phyloP scores from a whole-genome alignment of 176 grass and related monocot genomes.

The Zoysia pacifica region DNA sequence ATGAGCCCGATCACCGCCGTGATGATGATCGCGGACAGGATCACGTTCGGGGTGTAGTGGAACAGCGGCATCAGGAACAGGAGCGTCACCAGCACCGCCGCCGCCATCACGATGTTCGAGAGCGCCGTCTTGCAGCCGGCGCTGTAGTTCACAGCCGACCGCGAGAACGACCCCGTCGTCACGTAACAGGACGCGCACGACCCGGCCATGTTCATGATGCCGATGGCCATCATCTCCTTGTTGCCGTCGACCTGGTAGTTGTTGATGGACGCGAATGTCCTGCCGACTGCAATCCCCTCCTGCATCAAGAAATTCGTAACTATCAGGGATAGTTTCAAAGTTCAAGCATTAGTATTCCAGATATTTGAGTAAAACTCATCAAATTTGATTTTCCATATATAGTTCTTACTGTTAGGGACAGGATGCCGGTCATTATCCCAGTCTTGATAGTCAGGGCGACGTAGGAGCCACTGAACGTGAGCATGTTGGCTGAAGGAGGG shows the following conservation, averaged over 20 bases:
- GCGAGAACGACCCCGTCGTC: slow-evolving; percentile 93
- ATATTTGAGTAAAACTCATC: too few relatives aligned
- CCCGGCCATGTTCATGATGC: slow-evolving; percentile 95
- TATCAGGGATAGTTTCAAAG: too few relatives aligned
- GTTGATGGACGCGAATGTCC: slow-evolving; percentile 96
- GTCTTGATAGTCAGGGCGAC: slow-evolving; percentile 89
- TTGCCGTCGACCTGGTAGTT: slow-evolving; percentile 99
- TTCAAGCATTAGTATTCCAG: too few relatives aligned
- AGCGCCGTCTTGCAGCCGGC: slow-evolving; percentile 82
- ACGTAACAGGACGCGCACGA: slow-evolving; percentile 97
- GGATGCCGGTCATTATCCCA: slow-evolving; percentile 85
- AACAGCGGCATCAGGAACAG: slow-evolving; percentile 98
- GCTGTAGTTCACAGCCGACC: slow-evolving; percentile 97
- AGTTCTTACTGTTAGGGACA: slow-evolving; percentile 83
- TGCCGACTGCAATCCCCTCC: slow-evolving; percentile 93
- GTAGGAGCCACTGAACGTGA: slow-evolving; percentile 74
- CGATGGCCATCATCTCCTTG: slow-evolving; percentile 99
- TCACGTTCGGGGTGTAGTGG: slow-evolving; percentile 94
- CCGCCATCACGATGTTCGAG: slow-evolving; percentile 94
- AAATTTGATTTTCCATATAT: too few relatives aligned
- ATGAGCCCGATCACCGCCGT: slow-evolving; percentile 89
- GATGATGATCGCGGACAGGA: slow-evolving; percentile 96
- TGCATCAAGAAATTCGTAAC: slow-evolving; percentile 1
- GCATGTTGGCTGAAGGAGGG: slow-evolving; percentile 91
- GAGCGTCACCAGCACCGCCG: slow-evolving; percentile 86